Conservation (phyloP, 208 protist species). For the Trichomonas vaginalis region DNA sequence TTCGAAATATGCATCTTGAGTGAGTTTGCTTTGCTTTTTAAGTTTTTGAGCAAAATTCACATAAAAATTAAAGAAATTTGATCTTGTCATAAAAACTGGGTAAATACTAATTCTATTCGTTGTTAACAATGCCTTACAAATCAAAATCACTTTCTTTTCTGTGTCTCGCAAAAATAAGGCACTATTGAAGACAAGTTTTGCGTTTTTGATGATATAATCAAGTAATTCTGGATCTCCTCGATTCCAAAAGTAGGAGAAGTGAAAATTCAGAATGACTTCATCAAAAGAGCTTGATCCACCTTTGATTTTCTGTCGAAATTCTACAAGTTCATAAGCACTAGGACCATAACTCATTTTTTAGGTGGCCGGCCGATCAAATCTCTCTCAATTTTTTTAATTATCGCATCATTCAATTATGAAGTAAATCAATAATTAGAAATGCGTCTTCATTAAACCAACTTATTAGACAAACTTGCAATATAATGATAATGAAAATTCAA, state of each 20-base stretch:
- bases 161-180: not conserved
- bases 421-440: no score
- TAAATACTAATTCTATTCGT: not conserved
- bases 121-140: not conserved
- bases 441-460: no score
- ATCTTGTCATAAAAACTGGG: not conserved
- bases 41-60: not conserved
- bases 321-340: not conserved
- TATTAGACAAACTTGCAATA: no score
- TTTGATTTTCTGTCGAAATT: not conserved
- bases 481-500: no score
- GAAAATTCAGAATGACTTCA: not conserved
- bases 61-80: not conserved
- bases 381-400: no score
- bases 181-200: not conserved
- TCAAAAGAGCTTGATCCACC: not conserved
- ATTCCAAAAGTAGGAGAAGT: not conserved
- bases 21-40: not conserved
- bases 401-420: no score
- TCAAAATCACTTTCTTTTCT: not conserved
- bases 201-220: not conserved
- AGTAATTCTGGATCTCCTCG: not conserved
- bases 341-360: not conserved
- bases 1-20: not conserved
- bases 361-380: no score